Base-by-base conservation (phyloP, 2,329 filamentous ascomycete species). In the Sordariomycetes sp. region DNA sequence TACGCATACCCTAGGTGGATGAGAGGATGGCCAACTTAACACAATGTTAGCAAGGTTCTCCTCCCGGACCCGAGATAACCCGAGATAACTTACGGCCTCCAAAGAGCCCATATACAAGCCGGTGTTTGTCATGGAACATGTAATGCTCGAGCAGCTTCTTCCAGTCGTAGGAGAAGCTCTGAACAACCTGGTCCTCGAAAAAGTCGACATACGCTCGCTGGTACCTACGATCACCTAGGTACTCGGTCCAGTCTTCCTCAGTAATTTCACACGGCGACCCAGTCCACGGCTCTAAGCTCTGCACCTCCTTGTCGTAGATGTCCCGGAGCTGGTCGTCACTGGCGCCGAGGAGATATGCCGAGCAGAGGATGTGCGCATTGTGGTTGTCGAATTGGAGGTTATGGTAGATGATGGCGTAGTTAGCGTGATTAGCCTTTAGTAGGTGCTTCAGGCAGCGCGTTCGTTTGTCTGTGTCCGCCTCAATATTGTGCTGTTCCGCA, bases 1-100 rank as follows among this genome's bases (percentile, higher is more conserved):
- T 87, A 92, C 10, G 90, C 94, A 67, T 95, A 96, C n/a, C 84
- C 91, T 2, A 99, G 78, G 65, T 97, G 94, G 59, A 97, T 94
- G n/a, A 97, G 75, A 1, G 92, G 89, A 65, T 96, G 89, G 20
- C 87, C 92, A 60, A 96, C 88, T 92, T 62, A 42, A 52, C 3
- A 22, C 4, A 57, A 57, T 60, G 59, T 60, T 35, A 57, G 55
- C n/a, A 32, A 32, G 1, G 20, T 10, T 24, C 42, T 50, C 12
- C 20, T 22, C 13, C 7, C 3, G 20, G 22, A 20, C 8, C 24
- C n/a, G 8, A 20, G 45, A 22, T n/a, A 55, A 20, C 8, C 24
- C n/a, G 8, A 20, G 45, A 22, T n/a, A 55, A 73, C 87, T 58
- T 80, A 94, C 89, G 79, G 57, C 89, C 90, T 52, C 85, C 79